Percentiles rank a stretch among this genome's conserved stretches.
phyloP scores from a whole-genome alignment of 257 asterid species.

The Paraleonurus japonicus region DNA sequence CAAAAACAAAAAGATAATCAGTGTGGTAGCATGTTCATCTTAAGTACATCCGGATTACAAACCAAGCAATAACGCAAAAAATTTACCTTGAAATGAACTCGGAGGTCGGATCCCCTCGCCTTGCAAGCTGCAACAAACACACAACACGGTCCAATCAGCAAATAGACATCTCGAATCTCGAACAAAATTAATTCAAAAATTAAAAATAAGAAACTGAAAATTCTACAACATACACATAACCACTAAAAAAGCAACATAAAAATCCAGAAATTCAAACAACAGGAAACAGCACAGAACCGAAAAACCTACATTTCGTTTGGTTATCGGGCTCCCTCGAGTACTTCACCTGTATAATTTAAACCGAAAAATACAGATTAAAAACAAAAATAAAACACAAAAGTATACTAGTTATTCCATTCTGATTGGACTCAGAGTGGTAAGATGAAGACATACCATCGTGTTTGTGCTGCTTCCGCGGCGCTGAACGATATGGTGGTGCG shows the following conservation, averaged over 20 bases:
- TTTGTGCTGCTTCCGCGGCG: constrained; percentile 15
- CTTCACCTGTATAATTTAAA: constrained; percentile 52
- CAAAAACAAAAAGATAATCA: not conserved
- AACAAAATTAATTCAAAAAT: not conserved
- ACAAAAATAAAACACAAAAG: not conserved
- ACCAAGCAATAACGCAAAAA: not conserved
- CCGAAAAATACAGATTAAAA: not conserved
- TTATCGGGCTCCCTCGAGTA: constrained; percentile 78
- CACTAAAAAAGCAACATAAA: not conserved
- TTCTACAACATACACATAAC: not conserved
- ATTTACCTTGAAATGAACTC: constrained; percentile 80
- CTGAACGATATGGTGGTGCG: not conserved
- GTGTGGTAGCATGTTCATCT: not conserved
- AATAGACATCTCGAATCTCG: not conserved
- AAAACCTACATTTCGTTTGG: constrained; percentile 56
- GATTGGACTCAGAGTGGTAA: not conserved
- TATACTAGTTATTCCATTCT: not conserved
- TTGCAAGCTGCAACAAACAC: constrained; percentile 63
- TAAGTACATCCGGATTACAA: too few relatives aligned
- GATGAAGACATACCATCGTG: constrained; percentile 12
- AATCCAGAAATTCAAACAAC: not conserved
- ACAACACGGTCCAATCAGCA: not conserved
- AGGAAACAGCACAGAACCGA: not conserved
- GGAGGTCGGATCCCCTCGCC: constrained; percentile 72
- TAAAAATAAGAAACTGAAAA: too few relatives aligned